Base-by-base conservation (phyloP, 129 eudicot genomes). In the Flaveria trinervia region DNA sequence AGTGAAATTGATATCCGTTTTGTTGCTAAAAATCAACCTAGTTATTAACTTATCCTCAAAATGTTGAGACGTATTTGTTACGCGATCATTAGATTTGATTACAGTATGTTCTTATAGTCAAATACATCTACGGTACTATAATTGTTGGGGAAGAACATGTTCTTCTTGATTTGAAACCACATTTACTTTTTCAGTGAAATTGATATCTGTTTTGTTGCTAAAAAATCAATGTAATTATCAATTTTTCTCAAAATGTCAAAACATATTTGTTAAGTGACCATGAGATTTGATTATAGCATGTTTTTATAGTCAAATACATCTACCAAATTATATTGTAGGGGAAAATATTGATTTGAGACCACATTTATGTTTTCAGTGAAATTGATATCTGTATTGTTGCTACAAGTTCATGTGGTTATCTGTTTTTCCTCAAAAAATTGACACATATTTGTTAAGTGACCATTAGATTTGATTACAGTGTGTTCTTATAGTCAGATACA, bases 311-410 rank as follows among this genome's bases (percentile, higher is more conserved):
- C 11, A 44, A 5, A 36, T 36, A 36, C 20, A 15, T 62, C 52
- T 77, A 9, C 56, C 5, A 26, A 36, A 1, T 41, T 71, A 25
- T 51, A 51, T 56, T 73, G 54, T 20, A 36, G 41, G 13, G 10
- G 43, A 55, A 73, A 36, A 57, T 73, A 39, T 73, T 67, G 57
- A 73, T 59, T 73, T 39, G 16, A 73, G 43, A 7, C 44, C 25
- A 43, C 44, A 20, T 33, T 62, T 5, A 30, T 28, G 41, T 23
- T 60, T 60, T 3, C 17, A 60, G 41, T 60, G 45, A 60, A 49
- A 36, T 13, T 49, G 56, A n/a, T 41, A 16, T 23, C 12, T 14
- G 9, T 20, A 49, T 52, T 52, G 43, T 36, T 71, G 66, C 56
- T 8, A 72, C 39, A 55, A 57, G 8, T 68, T 22, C 41, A 16